Evolutionary conservation across 2,329 filamentous ascomycete species (phyloP), one percentile per base, ranked within the genome.

Genomic region (Neocatenulostroma microsporum): DNA sequence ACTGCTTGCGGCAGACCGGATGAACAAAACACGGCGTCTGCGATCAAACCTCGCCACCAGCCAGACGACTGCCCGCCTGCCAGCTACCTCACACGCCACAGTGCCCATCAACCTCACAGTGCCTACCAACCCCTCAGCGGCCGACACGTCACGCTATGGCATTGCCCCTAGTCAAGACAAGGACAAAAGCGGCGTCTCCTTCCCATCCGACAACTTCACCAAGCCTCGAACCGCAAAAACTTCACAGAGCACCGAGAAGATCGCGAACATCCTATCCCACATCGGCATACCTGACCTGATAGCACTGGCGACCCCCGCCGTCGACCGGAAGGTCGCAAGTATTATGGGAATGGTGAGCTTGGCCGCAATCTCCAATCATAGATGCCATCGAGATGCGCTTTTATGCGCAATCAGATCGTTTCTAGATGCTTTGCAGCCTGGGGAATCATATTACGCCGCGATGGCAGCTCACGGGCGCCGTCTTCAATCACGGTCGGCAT

Each of bases 151-250:
- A 62, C 74, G 45, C 73, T 96, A 89, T 55, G 91, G 89, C 45
- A 82, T 98, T 6, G 78, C 49, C 8, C 48, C 39, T 18, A 41
- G 84, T 47, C 82, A 89, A 56, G 89, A 96, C 38, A 83, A 89
- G 19, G 72, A 95, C 25, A 79, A 82, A 2, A 82, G 81, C 7
- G 89, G 91, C 5, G 84, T 94, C 23, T 82, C 84, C 11, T 96
- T 96, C 72, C 84, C 89, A 10, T 86, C 86, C 19, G 84, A 89
- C 51, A 81, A 78, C 58, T 76, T 89, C 40, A 80, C 81, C 49
- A 87, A 87, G 31, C 74, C 85, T 17, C 81, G 86, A 38, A 78
- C 79, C 24, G 82, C 82, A 46, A 88, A 88, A 64, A 82, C 76
- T 12, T 76, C 80, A 36, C 76, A 82, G 42, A 83, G 88, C 56